Evolutionary conservation across 768 basidiomycete genomes (phyloP), one percentile per base, ranked within the genome.

Genomic region (Neoboletus magnificus): DNA sequence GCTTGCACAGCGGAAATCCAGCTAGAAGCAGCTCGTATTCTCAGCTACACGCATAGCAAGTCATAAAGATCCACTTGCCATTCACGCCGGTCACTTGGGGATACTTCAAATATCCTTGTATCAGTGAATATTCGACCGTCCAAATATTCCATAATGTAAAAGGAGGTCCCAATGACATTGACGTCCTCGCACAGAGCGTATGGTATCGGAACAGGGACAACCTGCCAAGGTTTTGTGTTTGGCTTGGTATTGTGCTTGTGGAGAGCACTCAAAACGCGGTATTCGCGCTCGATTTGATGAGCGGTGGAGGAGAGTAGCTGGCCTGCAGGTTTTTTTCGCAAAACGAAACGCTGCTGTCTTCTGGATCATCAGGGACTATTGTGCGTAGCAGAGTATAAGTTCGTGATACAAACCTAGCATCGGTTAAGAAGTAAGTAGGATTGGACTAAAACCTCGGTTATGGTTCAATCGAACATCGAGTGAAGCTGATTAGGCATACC

Each of bases 121-220:
- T 98, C 89, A 13, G 91, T 90, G 74, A 97, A 99, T 62, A 98
- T 95, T 45, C 97, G 82, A 1, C 96, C 96, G 22, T 96, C 86
- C 43, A 98, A 66, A 68, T 91, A 98, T 68, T 98, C 89, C 96
- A 99, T 98, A 43, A 98, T 80, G 68, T 97, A 98, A 74, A 98
- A 98, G 2, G 88, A 83, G 23, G 93, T 93, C 4, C 95, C 96
- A 20, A 96, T 78, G 39, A 98, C 80, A 4, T 74, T 64, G 35
- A 64, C 75, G 65, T 98, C 91, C 63, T 89, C 84, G 67, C 96
- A 98, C 1, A 98, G 76, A 25, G 85, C 77, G 56, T 89, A 87
- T 0, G 93, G 91, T 62, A 85, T 82, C 1, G 96, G 96, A 1
- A 97, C 84, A 1, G 95, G 96, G 15, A 98, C 85, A 32, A 75